Evolutionary conservation across 2,329 filamentous ascomycete species (phyloP).

Genomic region (Coniochaeta prunicola): DNA sequence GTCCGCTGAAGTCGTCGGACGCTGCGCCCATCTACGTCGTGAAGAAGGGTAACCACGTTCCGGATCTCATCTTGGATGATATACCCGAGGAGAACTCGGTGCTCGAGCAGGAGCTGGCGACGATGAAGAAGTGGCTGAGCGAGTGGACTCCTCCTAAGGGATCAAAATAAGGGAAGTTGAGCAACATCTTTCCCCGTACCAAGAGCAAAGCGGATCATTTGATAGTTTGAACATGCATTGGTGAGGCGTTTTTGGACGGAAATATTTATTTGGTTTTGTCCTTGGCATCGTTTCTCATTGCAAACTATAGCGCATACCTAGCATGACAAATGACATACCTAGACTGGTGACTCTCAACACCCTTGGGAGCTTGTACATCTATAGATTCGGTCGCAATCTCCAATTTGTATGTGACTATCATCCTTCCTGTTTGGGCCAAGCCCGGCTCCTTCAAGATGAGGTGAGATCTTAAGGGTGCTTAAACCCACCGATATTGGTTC

Average conservation of each 20-base stretch:
- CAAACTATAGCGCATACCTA: background rate
- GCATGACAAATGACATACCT: background rate
- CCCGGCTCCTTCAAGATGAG: background rate
- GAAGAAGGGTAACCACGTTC: background rate
- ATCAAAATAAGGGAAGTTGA: background rate
- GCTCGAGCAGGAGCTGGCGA: background rate
- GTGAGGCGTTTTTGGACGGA: background rate
- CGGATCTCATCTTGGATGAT: background rate
- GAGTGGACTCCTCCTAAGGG: constrained; percentile 1
- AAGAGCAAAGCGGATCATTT: background rate
- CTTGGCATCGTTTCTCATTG: background rate
- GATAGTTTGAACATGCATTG: background rate
- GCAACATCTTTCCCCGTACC: background rate
- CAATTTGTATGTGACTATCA: background rate
- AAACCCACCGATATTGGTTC: background rate
- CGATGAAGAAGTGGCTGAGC: constrained; percentile 3
- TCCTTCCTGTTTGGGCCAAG: background rate
- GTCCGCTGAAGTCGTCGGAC: background rate
- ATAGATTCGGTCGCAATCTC: background rate
- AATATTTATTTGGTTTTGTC: background rate
- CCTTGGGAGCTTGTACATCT: background rate
- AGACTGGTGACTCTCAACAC: background rate
- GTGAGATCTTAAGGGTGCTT: background rate
- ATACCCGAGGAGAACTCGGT: background rate
- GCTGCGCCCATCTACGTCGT: background rate